A percentile compares a stretch with the other conserved stretches of the same genome.
phyloP scores from a whole-genome alignment of 352 stramenopile genomes.

The Phytopythium boreale region DNA sequence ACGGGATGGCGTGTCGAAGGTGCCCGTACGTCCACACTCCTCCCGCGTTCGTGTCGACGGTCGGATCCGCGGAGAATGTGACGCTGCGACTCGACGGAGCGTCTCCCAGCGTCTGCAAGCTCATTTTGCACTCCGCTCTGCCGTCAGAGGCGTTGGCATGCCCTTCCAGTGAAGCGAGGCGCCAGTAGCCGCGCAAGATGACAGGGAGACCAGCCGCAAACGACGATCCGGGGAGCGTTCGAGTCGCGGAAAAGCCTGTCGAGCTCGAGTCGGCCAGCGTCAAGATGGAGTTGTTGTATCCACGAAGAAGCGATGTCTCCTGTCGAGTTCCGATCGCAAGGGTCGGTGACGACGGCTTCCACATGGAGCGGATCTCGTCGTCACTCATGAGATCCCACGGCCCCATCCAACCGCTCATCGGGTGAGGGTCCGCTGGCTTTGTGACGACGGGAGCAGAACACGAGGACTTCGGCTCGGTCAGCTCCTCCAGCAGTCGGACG shows the following conservation, averaged over 20 bases:
- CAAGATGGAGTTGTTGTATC: conserved; percentile 33
- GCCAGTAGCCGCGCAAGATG: conserved; percentile 40
- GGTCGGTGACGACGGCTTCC: conserved; percentile 18
- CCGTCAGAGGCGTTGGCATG: neutral
- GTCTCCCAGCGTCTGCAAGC: conserved; percentile 24
- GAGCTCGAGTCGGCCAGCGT: conserved; percentile 17
- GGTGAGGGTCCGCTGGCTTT: conserved; percentile 20
- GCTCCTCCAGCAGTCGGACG: conserved; percentile 16
- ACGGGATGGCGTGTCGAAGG: conserved; percentile 26
- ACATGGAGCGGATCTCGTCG: conserved; percentile 22
- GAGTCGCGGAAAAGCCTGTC: conserved; percentile 17
- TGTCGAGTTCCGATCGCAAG: conserved; percentile 16
- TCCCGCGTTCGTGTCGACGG: neutral
- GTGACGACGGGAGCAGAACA: conserved; percentile 20
- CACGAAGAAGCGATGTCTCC: conserved; percentile 36
- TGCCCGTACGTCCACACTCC: conserved; percentile 38
- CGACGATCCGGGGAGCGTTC: conserved; percentile 28
- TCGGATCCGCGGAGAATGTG: neutral
- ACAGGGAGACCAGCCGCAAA: conserved; percentile 42
- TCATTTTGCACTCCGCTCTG: conserved; percentile 19
- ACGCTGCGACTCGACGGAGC: neutral
- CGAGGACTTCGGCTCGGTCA: conserved; percentile 31
- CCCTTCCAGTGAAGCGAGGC: neutral
- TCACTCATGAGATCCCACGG: conserved; percentile 38
- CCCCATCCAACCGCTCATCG: conserved; percentile 51